These are phyloP conservation scores for Ceratobasidium sp. DNA, from an alignment of 1,284 basidiomycete species.

Conservation along the genomic window DNA sequence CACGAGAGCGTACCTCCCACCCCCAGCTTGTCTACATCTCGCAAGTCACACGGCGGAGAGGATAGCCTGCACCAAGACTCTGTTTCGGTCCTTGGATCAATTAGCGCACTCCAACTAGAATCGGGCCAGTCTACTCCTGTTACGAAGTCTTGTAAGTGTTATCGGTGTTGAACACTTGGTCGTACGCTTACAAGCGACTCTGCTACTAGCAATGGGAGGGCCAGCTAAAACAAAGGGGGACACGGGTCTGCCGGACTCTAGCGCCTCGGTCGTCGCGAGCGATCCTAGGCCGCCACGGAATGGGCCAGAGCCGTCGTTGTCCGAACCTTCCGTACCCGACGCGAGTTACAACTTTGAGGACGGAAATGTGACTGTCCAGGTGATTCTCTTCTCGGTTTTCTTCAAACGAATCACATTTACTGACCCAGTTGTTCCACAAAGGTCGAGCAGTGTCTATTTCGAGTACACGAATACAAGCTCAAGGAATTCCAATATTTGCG, in stretches of 20 bases:
- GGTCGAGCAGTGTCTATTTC: conserved; percentile 7
- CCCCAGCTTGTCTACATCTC: neutral
- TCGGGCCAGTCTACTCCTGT: neutral
- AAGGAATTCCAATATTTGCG: conserved; percentile 1
- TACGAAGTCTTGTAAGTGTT: neutral
- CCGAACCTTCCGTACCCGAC: neutral
- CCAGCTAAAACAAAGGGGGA: neutral
- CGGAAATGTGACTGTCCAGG: conserved; percentile 13
- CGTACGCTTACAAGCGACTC: neutral
- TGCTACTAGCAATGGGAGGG: neutral
- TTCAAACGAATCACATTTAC: neutral
- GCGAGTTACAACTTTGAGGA: conserved; percentile 25
- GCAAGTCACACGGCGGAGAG: neutral
- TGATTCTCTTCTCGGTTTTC: neutral
- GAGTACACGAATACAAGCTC: conserved; percentile 21
- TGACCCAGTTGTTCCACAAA: neutral
- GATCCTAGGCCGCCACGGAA: neutral
- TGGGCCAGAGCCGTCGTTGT: neutral
- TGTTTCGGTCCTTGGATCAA: neutral
- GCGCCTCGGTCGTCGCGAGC: conserved; percentile 4
- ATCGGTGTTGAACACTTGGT: neutral
- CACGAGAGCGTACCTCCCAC: neutral
- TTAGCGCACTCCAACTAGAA: neutral
- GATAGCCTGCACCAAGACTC: neutral
- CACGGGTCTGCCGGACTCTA: neutral